These are phyloP conservation scores for Debaryomycetaceae sp. DNA, from an alignment of 1,139 yeast genomes.

Conservation along the genomic window DNA sequence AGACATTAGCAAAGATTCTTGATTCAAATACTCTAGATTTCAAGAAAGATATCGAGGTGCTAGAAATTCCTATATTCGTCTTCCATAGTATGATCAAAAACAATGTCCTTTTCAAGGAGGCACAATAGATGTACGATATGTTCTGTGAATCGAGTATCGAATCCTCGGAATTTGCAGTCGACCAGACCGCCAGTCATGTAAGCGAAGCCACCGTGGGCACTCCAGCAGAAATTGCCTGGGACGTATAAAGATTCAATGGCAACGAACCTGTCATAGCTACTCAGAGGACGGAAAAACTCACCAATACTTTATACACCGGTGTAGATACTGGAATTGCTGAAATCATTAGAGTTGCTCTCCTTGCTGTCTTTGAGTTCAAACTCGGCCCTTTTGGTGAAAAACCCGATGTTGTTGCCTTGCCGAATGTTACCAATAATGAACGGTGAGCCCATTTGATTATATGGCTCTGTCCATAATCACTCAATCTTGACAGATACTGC, in stretches of 20 bases:
- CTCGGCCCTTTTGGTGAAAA: slow-evolving; percentile 2
- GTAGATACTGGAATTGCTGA: background rate
- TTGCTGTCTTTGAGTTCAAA: background rate
- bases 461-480: too few species aligned
- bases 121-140: slow-evolving; percentile 16
- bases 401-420: background rate
- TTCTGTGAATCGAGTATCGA: slow-evolving; percentile 16
- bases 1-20: slow-evolving; percentile 3
- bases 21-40: slow-evolving; percentile 12
- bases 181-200: slow-evolving; percentile 6
- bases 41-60: slow-evolving; percentile 15
- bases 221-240: slow-evolving; percentile 5
- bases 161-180: slow-evolving; percentile 7
- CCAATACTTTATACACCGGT: slow-evolving; percentile 1
- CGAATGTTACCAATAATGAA: too few species aligned
- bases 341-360: background rate
- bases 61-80: slow-evolving; percentile 23
- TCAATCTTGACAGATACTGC: too few species aligned
- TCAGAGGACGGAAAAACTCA: background rate
- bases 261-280: slow-evolving; percentile 3
- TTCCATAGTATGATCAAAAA: slow-evolving; percentile 22
- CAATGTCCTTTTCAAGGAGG: slow-evolving; percentile 17
- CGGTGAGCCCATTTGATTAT: too few species aligned
- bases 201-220: slow-evolving; percentile 5
- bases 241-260: slow-evolving; percentile 5